Evolutionary conservation across 495 filamentous ascomycete species (phyloP), one percentile per base, ranked within the genome.

Genomic region (Geoglossum glabrum): DNA sequence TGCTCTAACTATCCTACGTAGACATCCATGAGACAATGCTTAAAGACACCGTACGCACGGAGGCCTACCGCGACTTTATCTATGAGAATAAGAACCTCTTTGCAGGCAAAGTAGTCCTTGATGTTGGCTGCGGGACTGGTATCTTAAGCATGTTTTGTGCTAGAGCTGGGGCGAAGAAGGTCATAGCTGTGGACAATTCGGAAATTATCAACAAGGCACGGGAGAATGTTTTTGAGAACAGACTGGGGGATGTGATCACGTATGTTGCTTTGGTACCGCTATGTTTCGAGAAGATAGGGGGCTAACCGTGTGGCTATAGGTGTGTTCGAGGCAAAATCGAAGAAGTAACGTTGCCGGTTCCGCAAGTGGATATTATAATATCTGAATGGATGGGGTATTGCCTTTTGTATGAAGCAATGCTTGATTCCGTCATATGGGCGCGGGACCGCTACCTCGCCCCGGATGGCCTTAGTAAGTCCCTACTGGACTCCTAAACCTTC

Each of bases 341-440:
- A 68, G 90, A 95, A 65, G 82, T 94, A 40, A 74, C 77, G 34
- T 63, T 93, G 55, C 86, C 87, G 0, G 84, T 88, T 61, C 74
- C 79, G 58, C 75, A 90, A 66, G 90, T 96, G 50, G 90, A 96
- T 63, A 89, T 96, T 68, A 95, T 96, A 62, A 81, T 96, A 57
- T 94, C 87, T 1, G 90, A 96, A 68, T 96, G 90, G 90, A 96
- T 96, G 90, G 90, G 90, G 4, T 96, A 96, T 67, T 84, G 85
- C 66, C 74, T 96, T 4, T 78, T 96, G 8, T 96, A 92, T 67
- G 90, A 96, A 74, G 83, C 81, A 63, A 96, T 96, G 90, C 78
- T 96, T 60, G 88, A 94, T 69, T 93, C 88, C 10, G 90, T 96
- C 33, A 73, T 96, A 52, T 88, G 84, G 60, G 90, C 90, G 25